Evolutionary conservation across 495 filamentous ascomycete species (phyloP), one percentile per base, ranked within the genome.

Genomic region (Hypomontagnella monticulosa): DNA sequence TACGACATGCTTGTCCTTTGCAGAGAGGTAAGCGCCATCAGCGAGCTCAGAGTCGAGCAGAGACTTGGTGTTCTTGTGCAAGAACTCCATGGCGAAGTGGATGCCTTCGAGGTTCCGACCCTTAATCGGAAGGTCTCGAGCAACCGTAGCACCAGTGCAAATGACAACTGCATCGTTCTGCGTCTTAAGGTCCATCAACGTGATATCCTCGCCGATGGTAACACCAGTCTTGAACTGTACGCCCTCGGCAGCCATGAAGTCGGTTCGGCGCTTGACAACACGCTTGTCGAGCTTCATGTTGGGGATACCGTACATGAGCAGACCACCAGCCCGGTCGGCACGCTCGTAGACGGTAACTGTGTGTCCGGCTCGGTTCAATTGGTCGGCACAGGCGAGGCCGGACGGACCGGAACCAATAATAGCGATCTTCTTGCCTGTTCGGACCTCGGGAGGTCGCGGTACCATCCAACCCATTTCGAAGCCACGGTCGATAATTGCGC

Each of bases 261-360:
- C 90, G 16, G 95, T 92, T 72, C 95, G 91, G 48, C 95, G 91
- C 83, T 98, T 92, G 48, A 99, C 95, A 57, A 99, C 85, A 73
- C 91, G 92, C 85, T 99, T 99, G 85, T 99, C 95, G 27, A 99
- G 89, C 84, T 99, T 99, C 95, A 99, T 99, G 84, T 99, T 99
- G 46, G 95, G 95, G 62, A 99, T 99, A 67, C 95, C 95, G 74
- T 99, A 88, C 95, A 99, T 99, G 70, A 99, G 89, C 61, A 99
- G 82, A 72, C 95, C 95, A 77, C 95, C 95, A 60, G 90, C 81
- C 61, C 95, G 92, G 76, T 99, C 95, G 63, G 95, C 87, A 38
- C 95, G 92, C 84, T 99, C 95, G 76, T 97, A 98, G 12, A 99
- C 91, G 12, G 92, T 97, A 54, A 98, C 93, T 14, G 61, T 81